phyloP scores from a whole-genome alignment of 176 grass and related monocot species.

The Carex kokanica region DNA sequence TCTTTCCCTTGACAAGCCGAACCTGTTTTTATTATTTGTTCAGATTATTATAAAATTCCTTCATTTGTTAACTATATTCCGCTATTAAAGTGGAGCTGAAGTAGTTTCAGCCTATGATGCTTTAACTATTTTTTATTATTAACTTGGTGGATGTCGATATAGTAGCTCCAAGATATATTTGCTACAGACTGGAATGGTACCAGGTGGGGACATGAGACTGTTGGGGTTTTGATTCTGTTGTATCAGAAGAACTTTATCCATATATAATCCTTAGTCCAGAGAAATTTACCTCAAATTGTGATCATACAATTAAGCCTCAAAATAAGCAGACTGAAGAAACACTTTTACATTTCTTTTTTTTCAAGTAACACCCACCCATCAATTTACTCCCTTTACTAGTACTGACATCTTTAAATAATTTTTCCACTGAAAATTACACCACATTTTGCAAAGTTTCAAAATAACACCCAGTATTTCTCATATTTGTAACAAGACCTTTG shows the following conservation, averaged over 20 bases:
- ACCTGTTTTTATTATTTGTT: conserved; percentile 37
- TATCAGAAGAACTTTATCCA: neutral
- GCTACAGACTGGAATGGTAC: neutral
- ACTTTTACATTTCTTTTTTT: neutral
- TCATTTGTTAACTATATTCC: neutral
- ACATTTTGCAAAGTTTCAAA: neutral
- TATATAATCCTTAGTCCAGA: neutral
- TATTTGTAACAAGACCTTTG: neutral
- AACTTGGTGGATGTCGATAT: neutral
- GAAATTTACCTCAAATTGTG: neutral
- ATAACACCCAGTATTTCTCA: neutral
- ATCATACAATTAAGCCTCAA: neutral
- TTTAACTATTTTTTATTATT: neutral
- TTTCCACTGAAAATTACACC: neutral
- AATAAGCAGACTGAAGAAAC: neutral
- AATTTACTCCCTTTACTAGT: neutral
- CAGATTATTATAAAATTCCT: neutral
- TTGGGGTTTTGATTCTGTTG: neutral
- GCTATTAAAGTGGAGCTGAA: neutral
- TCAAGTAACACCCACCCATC: neutral
- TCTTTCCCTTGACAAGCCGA: conserved; percentile 86
- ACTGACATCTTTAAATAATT: neutral
- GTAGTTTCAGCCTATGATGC: neutral
- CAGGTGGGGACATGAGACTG: neutral
- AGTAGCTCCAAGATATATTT: neutral